Evolutionary conservation across 1,139 yeast genomes (phyloP), one percentile per base, ranked within the genome.

Genomic region (Debaryomycetaceae sp.): DNA sequence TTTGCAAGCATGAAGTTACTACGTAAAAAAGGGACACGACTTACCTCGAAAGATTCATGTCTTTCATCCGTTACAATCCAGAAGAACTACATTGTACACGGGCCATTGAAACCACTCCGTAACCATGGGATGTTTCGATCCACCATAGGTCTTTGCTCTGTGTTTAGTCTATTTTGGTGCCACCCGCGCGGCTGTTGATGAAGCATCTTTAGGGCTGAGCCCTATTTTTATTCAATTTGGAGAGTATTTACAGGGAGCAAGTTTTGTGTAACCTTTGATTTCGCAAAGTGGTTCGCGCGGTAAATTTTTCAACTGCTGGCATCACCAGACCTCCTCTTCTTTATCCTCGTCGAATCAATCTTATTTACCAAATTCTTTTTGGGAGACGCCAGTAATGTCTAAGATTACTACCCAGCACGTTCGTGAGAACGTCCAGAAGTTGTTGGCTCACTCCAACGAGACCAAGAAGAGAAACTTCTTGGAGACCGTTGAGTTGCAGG

Each of bases 401-500:
- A 91, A 91, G 77, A 78, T 91, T 69, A 78, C 91, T 58, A 74
- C 84, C 59, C 63, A 93, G 62, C 89, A 84, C 74, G 95, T 93
- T 60, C 94, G 98, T 76, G 96, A 84, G 63, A 79, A 88, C 79
- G 96, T 93, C 69, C 78, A 84, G 66, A 81, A 85, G 72, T 77
- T 93, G 64, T 76, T 93, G 70, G 83, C 82, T 65, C 82, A 69
- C 78, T 88, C 98, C 62, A 76, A 55, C 63, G 93, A 86, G 70
- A 84, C 94, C 79, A 91, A 91, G 86, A 91, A 91, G 96, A 88
- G 99, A 83, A 91, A 93, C 95, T 93, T 93, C 78, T 83, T 91
- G 75, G 98, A 93, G 82, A 91, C 99, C 72, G 89, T 93, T 62
- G 99, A 93, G 78, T 83, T 93, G 68, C 98, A 93, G 78, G 95